These are phyloP conservation scores for Saussurea involucrata DNA, from an alignment of 129 eudicot genomes.

Conservation along the genomic window DNA sequence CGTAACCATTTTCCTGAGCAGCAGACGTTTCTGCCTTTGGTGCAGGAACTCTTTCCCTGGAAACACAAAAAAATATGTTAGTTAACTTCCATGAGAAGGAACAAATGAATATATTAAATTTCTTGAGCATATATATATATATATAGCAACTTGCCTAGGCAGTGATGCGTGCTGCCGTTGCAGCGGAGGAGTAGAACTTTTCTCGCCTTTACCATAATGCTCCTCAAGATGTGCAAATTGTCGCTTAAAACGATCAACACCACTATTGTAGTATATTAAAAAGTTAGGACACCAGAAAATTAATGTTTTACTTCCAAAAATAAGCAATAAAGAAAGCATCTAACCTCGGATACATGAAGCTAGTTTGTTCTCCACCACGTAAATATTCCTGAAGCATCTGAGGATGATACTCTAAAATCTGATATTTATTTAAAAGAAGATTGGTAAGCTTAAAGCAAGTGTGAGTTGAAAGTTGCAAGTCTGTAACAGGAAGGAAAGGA, in stretches of 20 bases:
- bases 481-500: not conserved
- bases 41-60: constrained; percentile 81
- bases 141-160: constrained; percentile 71
- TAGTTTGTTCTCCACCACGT: constrained; percentile 85
- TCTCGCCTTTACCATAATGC: constrained; percentile 71
- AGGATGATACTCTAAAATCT: constrained; percentile 97
- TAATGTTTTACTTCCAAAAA: not conserved
- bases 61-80: constrained; percentile 7
- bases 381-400: constrained; percentile 91
- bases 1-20: constrained; percentile 35
- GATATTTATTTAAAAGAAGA: too few species aligned
- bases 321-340: constrained; percentile 2
- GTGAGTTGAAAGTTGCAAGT: not conserved
- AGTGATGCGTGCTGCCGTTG: constrained; percentile 90
- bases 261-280: constrained; percentile 38
- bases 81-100: not conserved
- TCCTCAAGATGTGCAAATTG: constrained; percentile 99
- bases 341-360: constrained; percentile 98
- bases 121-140: not conserved
- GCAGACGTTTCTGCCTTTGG: constrained; percentile 47
- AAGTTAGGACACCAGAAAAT: not conserved
- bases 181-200: constrained; percentile 56
- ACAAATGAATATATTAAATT: not conserved
- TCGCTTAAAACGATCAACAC: constrained; percentile 92
- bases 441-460: not conserved